A percentile compares a stretch with the other conserved stretches of the same genome.
phyloP scores from a whole-genome alignment of 306 rosid genomes.

The Citrullus mucosospermus region DNA sequence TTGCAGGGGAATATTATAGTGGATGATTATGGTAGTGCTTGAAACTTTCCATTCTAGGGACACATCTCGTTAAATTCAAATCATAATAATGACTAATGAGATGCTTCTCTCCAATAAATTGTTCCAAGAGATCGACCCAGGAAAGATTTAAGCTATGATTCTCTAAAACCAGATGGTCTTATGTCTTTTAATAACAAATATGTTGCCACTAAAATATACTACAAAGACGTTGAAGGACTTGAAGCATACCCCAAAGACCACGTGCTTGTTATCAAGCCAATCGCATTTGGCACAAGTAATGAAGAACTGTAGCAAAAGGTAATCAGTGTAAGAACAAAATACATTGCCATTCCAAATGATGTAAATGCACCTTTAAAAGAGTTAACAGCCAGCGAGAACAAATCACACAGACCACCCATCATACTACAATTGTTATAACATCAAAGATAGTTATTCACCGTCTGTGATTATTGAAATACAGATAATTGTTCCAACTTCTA shows the following conservation, averaged over 20 bases:
- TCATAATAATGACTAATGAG: neutral
- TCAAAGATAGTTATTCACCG: too few species aligned
- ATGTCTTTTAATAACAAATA: neutral
- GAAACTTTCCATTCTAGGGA: neutral
- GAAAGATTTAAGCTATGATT: neutral
- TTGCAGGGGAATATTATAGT: neutral
- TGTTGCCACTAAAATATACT: neutral
- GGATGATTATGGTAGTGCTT: neutral
- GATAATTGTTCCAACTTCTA: too few species aligned
- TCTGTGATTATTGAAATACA: too few species aligned
- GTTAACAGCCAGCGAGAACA: neutral
- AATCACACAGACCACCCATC: neutral
- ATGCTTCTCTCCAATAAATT: neutral
- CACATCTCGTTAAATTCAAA: neutral
- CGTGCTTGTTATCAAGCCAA: conserved; percentile 99
- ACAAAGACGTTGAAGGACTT: conserved; percentile 5
- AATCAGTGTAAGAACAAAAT: neutral
- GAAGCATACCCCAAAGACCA: conserved; percentile 84
- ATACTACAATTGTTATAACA: neutral
- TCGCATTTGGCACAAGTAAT: conserved; percentile 89
- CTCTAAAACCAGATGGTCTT: neutral
- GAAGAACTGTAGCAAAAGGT: conserved; percentile 52
- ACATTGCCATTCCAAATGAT: neutral
- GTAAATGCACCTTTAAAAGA: neutral
- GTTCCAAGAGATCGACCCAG: neutral